phyloP scores from a whole-genome alignment of 495 filamentous ascomycete genomes.

The Collariella sp. region DNA sequence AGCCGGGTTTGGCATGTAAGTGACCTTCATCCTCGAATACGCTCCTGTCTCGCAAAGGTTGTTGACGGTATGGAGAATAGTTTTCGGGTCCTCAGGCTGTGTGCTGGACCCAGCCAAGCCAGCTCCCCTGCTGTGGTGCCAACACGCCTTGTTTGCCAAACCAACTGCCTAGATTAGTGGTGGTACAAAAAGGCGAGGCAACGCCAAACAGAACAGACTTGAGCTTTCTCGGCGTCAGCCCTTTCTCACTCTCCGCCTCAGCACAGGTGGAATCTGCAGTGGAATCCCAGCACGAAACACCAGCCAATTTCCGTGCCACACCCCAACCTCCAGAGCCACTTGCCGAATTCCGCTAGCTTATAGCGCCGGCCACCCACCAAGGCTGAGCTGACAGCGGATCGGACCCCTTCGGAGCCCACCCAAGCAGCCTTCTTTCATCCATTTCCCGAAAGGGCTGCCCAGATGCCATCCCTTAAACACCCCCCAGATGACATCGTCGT shows the following conservation, averaged over 20 bases:
- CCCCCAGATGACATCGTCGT: conserved; percentile 27
- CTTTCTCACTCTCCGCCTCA: conserved; percentile 7
- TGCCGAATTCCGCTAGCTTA: conserved; percentile 11
- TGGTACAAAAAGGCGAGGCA: neutral
- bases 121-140: neutral
- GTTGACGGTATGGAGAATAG: neutral
- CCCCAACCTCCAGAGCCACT: conserved; percentile 9
- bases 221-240: conserved; percentile 3
- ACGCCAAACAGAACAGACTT: neutral
- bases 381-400: conserved; percentile 17
- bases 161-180: neutral
- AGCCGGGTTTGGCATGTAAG: conserved; percentile 1
- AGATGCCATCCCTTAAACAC: conserved; percentile 37
- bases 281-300: conserved; percentile 6
- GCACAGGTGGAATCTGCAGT: conserved; percentile 12
- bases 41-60: neutral
- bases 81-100: neutral
- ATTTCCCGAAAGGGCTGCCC: conserved; percentile 20
- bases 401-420: conserved; percentile 8
- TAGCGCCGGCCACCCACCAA: conserved; percentile 25
- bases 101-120: neutral
- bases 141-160: neutral
- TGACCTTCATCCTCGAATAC: neutral
- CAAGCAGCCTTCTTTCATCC: conserved; percentile 20
- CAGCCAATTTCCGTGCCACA: conserved; percentile 24